Evolutionary conservation across 345 rosid species (phyloP).

Genomic region (Eucalyptus regnans): DNA sequence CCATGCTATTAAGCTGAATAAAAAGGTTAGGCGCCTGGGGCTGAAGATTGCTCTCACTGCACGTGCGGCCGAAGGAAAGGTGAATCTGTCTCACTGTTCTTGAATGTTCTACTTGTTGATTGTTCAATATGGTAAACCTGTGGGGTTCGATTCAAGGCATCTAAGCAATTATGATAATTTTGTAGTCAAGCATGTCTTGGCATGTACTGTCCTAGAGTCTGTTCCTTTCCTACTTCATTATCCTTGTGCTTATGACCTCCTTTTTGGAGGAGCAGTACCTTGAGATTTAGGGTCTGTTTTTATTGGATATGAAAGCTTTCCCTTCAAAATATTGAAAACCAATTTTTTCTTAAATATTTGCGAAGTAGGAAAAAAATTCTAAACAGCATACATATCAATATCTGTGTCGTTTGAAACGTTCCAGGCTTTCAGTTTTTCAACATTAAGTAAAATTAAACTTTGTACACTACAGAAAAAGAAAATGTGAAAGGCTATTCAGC

Average conservation of each 20-base stretch:
- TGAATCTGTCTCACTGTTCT: neutral
- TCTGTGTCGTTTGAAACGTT: neutral
- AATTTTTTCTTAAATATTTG: neutral
- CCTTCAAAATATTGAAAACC: neutral
- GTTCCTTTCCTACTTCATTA: neutral
- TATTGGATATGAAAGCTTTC: neutral
- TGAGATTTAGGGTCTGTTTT: neutral
- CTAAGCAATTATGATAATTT: neutral
- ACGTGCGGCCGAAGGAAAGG: conserved; percentile 96
- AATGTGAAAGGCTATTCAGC: neutral
- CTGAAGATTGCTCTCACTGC: conserved; percentile 87
- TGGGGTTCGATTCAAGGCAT: neutral
- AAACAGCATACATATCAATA: neutral
- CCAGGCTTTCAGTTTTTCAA: neutral
- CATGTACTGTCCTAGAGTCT: neutral
- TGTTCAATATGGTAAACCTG: neutral
- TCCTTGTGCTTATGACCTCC: neutral
- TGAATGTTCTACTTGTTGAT: neutral
- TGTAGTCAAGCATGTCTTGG: neutral
- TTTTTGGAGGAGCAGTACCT: neutral
- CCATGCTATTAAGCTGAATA: conserved; percentile 84
- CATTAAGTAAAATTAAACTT: neutral
- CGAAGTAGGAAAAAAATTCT: neutral
- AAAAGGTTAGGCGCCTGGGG: conserved; percentile 86
- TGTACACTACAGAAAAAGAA: neutral